phyloP scores from a whole-genome alignment of 2,329 filamentous ascomycete genomes.

The Cytospora piceicola region DNA sequence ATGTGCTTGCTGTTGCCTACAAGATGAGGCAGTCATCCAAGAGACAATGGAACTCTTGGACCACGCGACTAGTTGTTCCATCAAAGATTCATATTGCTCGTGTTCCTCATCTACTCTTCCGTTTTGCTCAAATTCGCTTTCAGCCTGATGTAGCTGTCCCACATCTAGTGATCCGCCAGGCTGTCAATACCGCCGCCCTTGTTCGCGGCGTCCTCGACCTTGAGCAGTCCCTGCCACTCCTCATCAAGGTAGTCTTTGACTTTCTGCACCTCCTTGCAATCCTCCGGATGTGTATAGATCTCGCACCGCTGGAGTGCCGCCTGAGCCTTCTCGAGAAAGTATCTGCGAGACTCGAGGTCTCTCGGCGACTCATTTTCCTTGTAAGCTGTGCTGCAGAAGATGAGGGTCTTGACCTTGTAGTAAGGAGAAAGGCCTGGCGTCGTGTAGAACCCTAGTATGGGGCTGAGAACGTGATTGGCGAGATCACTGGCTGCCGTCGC shows the following conservation, averaged over 20 bases:
- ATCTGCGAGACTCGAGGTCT: conserved; percentile 1
- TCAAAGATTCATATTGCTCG: neutral
- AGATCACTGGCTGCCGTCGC: neutral
- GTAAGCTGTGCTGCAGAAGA: conserved; percentile 13
- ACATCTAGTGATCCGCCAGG: neutral
- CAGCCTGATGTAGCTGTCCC: neutral
- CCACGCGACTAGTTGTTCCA: neutral
- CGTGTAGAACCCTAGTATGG: conserved; percentile 10
- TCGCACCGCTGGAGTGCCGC: neutral
- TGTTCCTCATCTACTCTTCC: neutral
- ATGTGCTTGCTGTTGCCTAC: too few species aligned
- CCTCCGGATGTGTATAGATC: neutral
- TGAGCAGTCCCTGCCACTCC: neutral
- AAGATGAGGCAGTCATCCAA: too few species aligned
- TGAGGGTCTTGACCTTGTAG: conserved; percentile 16
- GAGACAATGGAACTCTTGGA: neutral
- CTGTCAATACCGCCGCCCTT: neutral
- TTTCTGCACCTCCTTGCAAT: neutral
- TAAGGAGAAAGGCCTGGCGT: conserved; percentile 7
- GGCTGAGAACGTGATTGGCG: neutral
- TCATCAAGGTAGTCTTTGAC: neutral
- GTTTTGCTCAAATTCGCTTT: neutral
- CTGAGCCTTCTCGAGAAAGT: conserved; percentile 3
- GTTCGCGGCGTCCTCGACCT: neutral
- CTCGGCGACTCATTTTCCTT: neutral